Base-by-base conservation (phyloP, 139 green algal genomes). In the Closterium sp. region DNA sequence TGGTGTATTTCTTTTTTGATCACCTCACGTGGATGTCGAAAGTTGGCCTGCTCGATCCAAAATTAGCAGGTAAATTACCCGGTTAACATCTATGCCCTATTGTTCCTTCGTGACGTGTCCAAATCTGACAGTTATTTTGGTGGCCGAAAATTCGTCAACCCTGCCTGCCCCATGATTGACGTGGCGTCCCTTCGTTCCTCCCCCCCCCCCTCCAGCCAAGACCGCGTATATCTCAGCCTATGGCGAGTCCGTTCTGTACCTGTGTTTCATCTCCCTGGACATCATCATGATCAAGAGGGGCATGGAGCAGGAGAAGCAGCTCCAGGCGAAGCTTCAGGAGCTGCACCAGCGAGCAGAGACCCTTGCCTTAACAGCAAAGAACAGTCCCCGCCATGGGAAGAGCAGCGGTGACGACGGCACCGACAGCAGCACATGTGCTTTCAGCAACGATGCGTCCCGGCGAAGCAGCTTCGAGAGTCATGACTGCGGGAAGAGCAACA, bases 1-100 rank as follows among this genome's bases (percentile, higher is more conserved):
- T 93, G 90, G 34, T 93, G 19, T 93, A 93, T 31, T 93, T 93
- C 33, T 43, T 93, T 10, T 93, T 93, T 84, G 90, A 93, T 35
- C 90, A 93, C 86, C 33, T 93, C 28, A 84, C 87, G 6, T 93
- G 87, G 87, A 88, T 93, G 87, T 92, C 90, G 8, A 87, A 31
- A 32, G 87, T 84, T 16, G 90, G 90, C 87, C 87, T 93, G 0
- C 21, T 93, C 3, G 66, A 93, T 8, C 16, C 90, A 21, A 66
- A 87, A 55, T 3, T 87, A 23, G 90, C 90, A 64, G 88, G 88
- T 91, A 38, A n/a, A 91, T 86, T 69, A 12, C 43, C 23, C 43
- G 3, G 23, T 69, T 2, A 69, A 28, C 43, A 28, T 25, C 21
- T 6, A 1, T 69, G 1, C 0, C 43, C 12, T 69, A 25, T 69